Conservation (phyloP, 1,139 yeast genomes). For the Scheffersomyces stambukii region DNA sequence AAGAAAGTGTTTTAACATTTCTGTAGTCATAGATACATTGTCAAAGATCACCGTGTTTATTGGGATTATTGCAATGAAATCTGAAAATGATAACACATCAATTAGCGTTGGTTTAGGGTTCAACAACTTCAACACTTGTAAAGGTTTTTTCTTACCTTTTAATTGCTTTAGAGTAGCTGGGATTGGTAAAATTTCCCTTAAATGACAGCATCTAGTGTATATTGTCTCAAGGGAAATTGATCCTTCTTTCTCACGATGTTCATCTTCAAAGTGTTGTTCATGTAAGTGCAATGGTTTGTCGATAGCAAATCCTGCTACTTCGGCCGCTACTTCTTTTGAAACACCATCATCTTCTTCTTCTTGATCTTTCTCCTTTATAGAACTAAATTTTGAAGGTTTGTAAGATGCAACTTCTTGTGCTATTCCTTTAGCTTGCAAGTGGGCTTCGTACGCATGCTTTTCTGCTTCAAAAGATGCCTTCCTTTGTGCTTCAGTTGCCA, state of each 20-base stretch:
- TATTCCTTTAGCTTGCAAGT: constrained; percentile 61
- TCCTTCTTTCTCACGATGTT: constrained; percentile 12
- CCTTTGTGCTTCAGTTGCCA: constrained; percentile 57
- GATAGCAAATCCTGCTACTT: constrained; percentile 25
- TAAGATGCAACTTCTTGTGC: constrained; percentile 58
- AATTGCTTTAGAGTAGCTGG: constrained; percentile 87
- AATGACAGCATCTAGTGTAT: constrained; percentile 89
- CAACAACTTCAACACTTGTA: constrained; percentile 71
- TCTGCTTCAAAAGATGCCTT: constrained; percentile 56
- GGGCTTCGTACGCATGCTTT: constrained; percentile 74
- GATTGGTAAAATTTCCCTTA: constrained; percentile 87
- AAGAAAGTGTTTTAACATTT: constrained; percentile 71
- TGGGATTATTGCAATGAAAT: constrained; percentile 81
- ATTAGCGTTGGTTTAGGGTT: constrained; percentile 90
- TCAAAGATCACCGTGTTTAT: constrained; percentile 77
- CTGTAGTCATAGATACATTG: constrained; percentile 73
- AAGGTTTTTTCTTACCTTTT: constrained; percentile 68
- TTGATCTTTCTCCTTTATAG: constrained; percentile 11
- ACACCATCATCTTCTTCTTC: constrained; percentile 14
- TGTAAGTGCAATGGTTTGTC: constrained; percentile 66
- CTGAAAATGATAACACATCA: constrained; percentile 84
- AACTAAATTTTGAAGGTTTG: constrained; percentile 12
- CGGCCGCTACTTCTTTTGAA: constrained; percentile 19
- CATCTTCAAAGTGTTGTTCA: constrained; percentile 53
- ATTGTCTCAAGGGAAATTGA: constrained; percentile 59